Evolutionary conservation across 306 rosid genomes (phyloP).

Genomic region (Prunus davidiana): DNA sequence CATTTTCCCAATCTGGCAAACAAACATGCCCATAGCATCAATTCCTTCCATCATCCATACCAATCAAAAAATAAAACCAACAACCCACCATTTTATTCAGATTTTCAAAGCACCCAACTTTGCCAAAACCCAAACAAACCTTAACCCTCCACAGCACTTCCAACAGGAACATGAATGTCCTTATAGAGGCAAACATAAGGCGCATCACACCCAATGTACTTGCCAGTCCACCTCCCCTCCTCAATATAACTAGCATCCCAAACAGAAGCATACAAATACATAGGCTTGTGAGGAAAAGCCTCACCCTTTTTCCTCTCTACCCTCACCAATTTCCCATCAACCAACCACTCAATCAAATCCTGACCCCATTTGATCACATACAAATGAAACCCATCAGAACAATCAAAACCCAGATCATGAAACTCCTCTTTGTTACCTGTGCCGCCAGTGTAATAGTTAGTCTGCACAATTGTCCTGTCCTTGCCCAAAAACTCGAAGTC

Average conservation of each 20-base stretch:
- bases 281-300: conserved; percentile 43
- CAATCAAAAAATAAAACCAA: not conserved
- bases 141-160: conserved; percentile 20
- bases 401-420: conserved; percentile 48
- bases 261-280: conserved; percentile 59
- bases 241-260: conserved; percentile 61
- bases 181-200: conserved; percentile 63
- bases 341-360: conserved; percentile 44
- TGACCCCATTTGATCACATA: conserved; percentile 46
- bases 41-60: not conserved
- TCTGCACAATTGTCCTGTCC: conserved; percentile 43
- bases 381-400: conserved; percentile 52
- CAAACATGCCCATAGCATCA: too few species aligned
- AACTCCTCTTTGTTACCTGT: conserved; percentile 39
- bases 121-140: not conserved
- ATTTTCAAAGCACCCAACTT: not conserved
- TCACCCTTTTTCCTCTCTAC: conserved; percentile 40
- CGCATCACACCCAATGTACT: conserved; percentile 41
- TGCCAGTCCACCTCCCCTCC: conserved; percentile 56
- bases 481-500: conserved; percentile 65
- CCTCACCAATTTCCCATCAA: conserved; percentile 50
- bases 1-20: too few species aligned
- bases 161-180: conserved; percentile 51
- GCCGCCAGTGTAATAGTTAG: conserved; percentile 39
- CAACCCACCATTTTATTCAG: not conserved